phyloP scores from a whole-genome alignment of 306 rosid genomes.

The Calophaca sinica region DNA sequence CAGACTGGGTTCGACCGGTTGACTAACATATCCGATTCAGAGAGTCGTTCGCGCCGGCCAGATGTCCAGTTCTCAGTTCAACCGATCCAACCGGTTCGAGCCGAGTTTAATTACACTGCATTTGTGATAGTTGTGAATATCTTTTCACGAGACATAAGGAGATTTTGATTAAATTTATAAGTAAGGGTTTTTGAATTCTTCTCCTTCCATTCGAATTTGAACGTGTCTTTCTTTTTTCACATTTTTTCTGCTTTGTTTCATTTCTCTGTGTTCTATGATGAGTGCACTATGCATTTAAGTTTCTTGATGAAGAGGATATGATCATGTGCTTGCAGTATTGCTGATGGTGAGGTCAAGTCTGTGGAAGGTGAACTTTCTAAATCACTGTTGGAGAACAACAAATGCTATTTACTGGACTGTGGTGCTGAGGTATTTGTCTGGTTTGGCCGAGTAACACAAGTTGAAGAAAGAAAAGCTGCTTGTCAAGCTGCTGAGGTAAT shows the following conservation, averaged over 20 bases:
- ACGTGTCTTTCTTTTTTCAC: slow-evolving; percentile 9
- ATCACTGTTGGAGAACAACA: slow-evolving; percentile 86
- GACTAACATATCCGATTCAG: too few species aligned
- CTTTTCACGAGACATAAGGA: background rate
- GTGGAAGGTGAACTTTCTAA: slow-evolving; percentile 87
- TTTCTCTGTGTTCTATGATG: background rate
- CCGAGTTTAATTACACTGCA: background rate
- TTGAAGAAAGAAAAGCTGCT: slow-evolving; percentile 94
- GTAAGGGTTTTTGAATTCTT: slow-evolving; percentile 25
- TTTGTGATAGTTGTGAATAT: slow-evolving; percentile 17
- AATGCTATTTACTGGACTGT: slow-evolving; percentile 91
- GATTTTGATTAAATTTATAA: slow-evolving; percentile 9
- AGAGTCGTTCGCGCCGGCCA: too few species aligned
- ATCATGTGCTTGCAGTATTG: slow-evolving; percentile 64
- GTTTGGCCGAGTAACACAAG: slow-evolving; percentile 97
- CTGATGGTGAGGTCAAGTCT: slow-evolving; percentile 73
- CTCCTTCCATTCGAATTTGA: slow-evolving; percentile 34
- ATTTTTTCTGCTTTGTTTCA: slow-evolving; percentile 16
- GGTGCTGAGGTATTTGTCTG: slow-evolving; percentile 91
- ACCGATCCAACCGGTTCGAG: too few species aligned
- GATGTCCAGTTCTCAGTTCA: background rate
- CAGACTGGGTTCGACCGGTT: background rate
- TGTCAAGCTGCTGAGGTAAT: slow-evolving; percentile 90
- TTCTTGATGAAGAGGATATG: too few species aligned
- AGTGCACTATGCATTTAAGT: slow-evolving; percentile 27